These are phyloP conservation scores for Aspergillus avenaceus DNA, from an alignment of 495 filamentous ascomycete species.

Conservation along the genomic window DNA sequence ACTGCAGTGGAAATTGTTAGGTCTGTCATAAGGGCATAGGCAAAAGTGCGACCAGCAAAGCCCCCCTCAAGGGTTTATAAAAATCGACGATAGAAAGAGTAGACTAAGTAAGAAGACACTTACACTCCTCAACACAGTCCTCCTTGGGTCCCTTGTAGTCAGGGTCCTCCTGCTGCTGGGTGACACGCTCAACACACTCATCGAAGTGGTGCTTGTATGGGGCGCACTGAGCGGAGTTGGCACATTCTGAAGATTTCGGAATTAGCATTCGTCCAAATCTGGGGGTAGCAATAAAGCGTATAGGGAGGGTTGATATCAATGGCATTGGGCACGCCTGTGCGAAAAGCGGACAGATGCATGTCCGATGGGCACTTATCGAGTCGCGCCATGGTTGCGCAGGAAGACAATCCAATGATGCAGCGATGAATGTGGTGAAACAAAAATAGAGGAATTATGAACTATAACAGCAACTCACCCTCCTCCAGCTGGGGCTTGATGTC, in stretches of 20 bases:
- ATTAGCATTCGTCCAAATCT: slow-evolving; percentile 12
- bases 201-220: slow-evolving; percentile 96
- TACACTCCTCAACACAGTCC: slow-evolving; percentile 99
- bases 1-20: slow-evolving; percentile 49
- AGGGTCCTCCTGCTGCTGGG: slow-evolving; percentile 60
- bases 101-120: slow-evolving; percentile 46
- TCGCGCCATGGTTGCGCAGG: not conserved
- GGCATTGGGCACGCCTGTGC: not conserved
- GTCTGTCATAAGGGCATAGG: slow-evolving; percentile 7
- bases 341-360: not conserved
- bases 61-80: not conserved
- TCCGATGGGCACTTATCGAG: not conserved
- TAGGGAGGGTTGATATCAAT: slow-evolving; percentile 1
- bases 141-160: slow-evolving; percentile 64
- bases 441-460: not conserved
- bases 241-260: slow-evolving; percentile 64
- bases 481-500: slow-evolving; percentile 86
- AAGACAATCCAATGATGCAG: not conserved
- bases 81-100: not conserved
- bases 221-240: slow-evolving; percentile 75
- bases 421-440: too few relatives aligned
- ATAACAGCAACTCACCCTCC: slow-evolving; percentile 65
- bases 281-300: not conserved
- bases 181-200: slow-evolving; percentile 94
- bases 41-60: too few relatives aligned